Conservation (phyloP, 495 filamentous ascomycete genomes). For the Amniculicola lignicola region DNA sequence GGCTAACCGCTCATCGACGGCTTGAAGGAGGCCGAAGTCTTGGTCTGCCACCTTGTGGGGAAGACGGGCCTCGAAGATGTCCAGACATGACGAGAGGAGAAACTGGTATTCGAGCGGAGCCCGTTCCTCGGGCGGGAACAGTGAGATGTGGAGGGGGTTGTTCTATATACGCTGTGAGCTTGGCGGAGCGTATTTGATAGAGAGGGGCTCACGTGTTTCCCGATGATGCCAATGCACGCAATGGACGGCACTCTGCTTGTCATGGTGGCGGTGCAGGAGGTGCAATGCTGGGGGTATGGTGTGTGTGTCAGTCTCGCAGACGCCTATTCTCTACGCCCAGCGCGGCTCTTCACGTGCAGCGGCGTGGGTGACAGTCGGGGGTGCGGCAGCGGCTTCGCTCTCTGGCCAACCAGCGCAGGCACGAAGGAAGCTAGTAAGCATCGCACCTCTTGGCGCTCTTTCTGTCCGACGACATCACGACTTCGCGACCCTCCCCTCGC, state of each 20-base stretch:
- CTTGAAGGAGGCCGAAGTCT: conserved; percentile 88
- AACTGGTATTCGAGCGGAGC: conserved; percentile 83
- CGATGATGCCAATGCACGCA: conserved; percentile 89
- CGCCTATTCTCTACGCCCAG: no score
- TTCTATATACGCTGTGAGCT: conserved; percentile 56
- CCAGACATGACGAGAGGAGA: conserved; percentile 82
- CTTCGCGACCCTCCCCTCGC: conserved; percentile 2
- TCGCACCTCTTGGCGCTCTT: conserved; percentile 7
- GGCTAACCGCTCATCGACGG: conserved; percentile 85
- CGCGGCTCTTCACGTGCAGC: no score
- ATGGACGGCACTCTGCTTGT: conserved; percentile 58
- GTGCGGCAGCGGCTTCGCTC: no score
- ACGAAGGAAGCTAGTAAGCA: conserved; percentile 10
- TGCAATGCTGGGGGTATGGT: no score
- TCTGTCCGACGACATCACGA: conserved; percentile 30
- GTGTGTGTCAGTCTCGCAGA: no score
- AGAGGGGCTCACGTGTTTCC: conserved; percentile 66
- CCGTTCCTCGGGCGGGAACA: conserved; percentile 69
- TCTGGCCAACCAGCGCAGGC: conserved; percentile 21
- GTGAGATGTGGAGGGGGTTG: conserved; percentile 87
- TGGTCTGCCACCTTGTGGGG: conserved; percentile 65
- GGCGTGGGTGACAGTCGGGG: no score
- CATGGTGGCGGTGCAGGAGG: no score
- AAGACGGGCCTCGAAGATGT: conserved; percentile 81
- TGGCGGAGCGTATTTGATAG: conserved; percentile 1